phyloP scores from a whole-genome alignment of 2,329 filamentous ascomycete species.

The Trichoderma atrobrunneum region DNA sequence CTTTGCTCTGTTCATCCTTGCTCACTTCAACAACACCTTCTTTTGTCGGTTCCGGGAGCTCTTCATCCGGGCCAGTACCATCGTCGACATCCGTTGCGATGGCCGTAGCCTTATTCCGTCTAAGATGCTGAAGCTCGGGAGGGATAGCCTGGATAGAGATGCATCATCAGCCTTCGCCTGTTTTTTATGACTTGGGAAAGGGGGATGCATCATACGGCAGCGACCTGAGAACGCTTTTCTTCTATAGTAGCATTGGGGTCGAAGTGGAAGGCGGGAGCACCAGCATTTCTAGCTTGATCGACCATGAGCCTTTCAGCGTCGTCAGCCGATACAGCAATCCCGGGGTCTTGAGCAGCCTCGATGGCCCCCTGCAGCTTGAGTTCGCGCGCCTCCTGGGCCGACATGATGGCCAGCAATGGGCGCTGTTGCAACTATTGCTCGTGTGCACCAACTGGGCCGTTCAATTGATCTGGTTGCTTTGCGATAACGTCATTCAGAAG shows the following conservation, averaged over 20 bases:
- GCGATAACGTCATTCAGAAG: slow-evolving; percentile 19
- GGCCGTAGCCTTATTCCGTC: slow-evolving; percentile 57
- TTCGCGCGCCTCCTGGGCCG: slow-evolving; percentile 49
- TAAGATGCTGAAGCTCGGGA: slow-evolving; percentile 35
- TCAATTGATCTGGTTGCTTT: slow-evolving; percentile 18
- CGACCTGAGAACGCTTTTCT: slow-evolving; percentile 77
- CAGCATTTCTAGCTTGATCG: slow-evolving; percentile 73
- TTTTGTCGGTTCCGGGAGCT: slow-evolving; percentile 73
- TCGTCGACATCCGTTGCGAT: slow-evolving; percentile 79
- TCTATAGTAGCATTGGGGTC: slow-evolving; percentile 79
- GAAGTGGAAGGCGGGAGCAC: slow-evolving; percentile 78
- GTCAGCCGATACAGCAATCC: slow-evolving; percentile 64
- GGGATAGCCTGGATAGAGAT: slow-evolving; percentile 35
- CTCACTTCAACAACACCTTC: slow-evolving; percentile 60
- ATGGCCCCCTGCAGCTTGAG: slow-evolving; percentile 78
- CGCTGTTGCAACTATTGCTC: slow-evolving; percentile 10
- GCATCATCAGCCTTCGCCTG: slow-evolving; percentile 15
- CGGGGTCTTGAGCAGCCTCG: slow-evolving; percentile 71
- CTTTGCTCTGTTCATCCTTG: slow-evolving; percentile 48
- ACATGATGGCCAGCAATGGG: slow-evolving; percentile 30
- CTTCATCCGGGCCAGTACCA: slow-evolving; percentile 65
- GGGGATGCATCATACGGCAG: slow-evolving; percentile 57
- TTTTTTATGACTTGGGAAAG: not conserved
- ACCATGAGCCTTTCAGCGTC: slow-evolving; percentile 73
- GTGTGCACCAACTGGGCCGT: not conserved